phyloP scores from a whole-genome alignment of 331 rosid genomes.

The Malus hybrid region DNA sequence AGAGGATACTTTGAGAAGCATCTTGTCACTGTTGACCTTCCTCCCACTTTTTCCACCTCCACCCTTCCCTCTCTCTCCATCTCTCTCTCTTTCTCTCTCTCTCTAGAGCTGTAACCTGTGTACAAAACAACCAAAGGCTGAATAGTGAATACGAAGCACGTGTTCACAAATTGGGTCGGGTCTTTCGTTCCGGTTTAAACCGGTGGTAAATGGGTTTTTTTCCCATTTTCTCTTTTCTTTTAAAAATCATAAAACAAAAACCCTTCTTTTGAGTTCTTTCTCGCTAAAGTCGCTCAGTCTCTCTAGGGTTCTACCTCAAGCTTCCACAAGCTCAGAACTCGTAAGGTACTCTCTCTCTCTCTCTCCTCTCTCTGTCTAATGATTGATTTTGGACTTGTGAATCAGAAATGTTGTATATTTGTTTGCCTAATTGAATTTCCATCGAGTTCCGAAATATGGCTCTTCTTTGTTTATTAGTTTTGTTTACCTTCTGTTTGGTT shows the following conservation, averaged over 20 bases:
- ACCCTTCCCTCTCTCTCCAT: conserved; percentile 42
- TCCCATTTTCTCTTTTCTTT: background rate
- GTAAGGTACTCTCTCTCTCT: background rate
- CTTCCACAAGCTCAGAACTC: background rate
- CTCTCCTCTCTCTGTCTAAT: background rate
- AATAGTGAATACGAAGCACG: background rate
- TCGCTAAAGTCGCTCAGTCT: background rate
- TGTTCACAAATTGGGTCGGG: background rate
- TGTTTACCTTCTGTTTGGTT: background rate
- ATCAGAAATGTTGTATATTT: background rate
- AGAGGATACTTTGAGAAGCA: conserved; percentile 89
- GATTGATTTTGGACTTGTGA: background rate
- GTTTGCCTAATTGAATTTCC: background rate
- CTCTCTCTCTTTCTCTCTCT: conserved; percentile 12
- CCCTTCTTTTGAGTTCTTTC: background rate
- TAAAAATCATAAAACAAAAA: background rate
- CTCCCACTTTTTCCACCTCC: conserved; percentile 69
- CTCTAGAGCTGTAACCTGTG: background rate
- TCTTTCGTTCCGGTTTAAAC: background rate
- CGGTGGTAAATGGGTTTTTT: background rate
- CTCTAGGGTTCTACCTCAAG: conserved; percentile 1
- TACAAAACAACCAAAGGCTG: background rate
- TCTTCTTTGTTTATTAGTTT: background rate
- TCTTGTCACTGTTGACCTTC: conserved; percentile 50
- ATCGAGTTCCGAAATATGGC: background rate